Base-by-base conservation (phyloP, 2,329 filamentous ascomycete genomes). In the Anthostomella pinea region DNA sequence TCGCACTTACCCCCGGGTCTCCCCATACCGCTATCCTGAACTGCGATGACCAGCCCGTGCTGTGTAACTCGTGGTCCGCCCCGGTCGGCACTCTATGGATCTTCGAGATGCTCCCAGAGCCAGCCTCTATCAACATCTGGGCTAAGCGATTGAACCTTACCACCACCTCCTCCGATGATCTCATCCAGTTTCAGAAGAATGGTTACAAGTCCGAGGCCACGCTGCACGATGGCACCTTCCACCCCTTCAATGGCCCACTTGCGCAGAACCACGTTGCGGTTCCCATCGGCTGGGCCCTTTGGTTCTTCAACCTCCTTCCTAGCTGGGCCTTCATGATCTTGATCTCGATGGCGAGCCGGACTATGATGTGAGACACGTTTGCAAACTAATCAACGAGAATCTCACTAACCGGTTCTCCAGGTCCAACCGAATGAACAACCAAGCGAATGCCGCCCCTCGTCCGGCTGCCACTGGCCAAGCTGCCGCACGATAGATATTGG, bases 281-380 rank as follows among this genome's bases (percentile, higher is more conserved):
- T 34, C 82, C 83, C 24, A 63, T 83, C 27, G 86, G 74, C 39
- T 89, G 86, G 58, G 49, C 75, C 33, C 69, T 87, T 51, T 88
- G 79, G 77, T 70, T 70, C 48, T 79, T 85, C 54, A 72, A 74
- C 52, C 65, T 83, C 31, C 64, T 87, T 40, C 77, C 85, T 39
- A 80, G 82, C 69, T 91, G 86, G 86, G 65, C 79, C 37, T 81
- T 88, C 57, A 90, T 91, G 86, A 72, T 91, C 50, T 59, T 77
- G 31, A 72, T 91, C 51, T 86, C 82, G 35, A 80, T 90, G 59
- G 56, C 84, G 46, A 87, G 81, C 72, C 75, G 85, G 58, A 76
- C 70, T 39, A 75, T 90, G 63, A 88, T 90, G 86, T 88, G 68
- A 75, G 83, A 72, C n/a, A 17, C 41, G 13, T 5, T 11, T 16